A percentile compares a stretch with the other conserved stretches of the same genome.
Evolutionary conservation across 2,329 filamentous ascomycete genomes (phyloP).

Genomic region (Botrytis galanthina): DNA sequence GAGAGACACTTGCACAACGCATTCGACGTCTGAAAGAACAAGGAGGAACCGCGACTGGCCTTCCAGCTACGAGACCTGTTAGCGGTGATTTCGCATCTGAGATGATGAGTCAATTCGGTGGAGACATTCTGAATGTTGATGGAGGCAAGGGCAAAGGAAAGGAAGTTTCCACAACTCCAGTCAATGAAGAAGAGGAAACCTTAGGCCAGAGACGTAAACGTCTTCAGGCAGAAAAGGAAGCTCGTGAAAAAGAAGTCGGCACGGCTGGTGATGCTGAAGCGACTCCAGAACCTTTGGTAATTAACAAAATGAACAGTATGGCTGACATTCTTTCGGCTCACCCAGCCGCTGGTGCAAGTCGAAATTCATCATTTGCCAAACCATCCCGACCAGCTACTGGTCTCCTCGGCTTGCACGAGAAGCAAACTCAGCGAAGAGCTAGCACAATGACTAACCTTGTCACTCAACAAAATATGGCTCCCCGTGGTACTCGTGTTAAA

Average conservation of each 20-base stretch:
- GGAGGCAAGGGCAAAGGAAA: slow-evolving; percentile 38
- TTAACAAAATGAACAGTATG: slow-evolving; percentile 44
- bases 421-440: slow-evolving; percentile 29
- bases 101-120: slow-evolving; percentile 63
- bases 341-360: slow-evolving; percentile 41
- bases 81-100: slow-evolving; percentile 67
- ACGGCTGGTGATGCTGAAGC: slow-evolving; percentile 16
- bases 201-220: slow-evolving; percentile 73
- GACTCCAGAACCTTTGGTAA: slow-evolving; percentile 27
- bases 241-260: slow-evolving; percentile 56
- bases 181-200: slow-evolving; percentile 67
- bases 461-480: slow-evolving; percentile 19
- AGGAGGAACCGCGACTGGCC: slow-evolving; percentile 42
- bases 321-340: slow-evolving; percentile 50
- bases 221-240: slow-evolving; percentile 67
- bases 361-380: slow-evolving; percentile 23
- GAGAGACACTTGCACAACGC: slow-evolving; percentile 66
- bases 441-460: slow-evolving; percentile 35
- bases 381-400: slow-evolving; percentile 30
- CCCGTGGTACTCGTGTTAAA: slow-evolving; percentile 26
- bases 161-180: slow-evolving; percentile 36
- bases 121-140: slow-evolving; percentile 37
- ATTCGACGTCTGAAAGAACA: slow-evolving; percentile 60
- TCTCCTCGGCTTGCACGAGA: slow-evolving; percentile 37
- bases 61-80: slow-evolving; percentile 48